phyloP scores from a whole-genome alignment of 179 eudicot genomes.

The Spergularia azorica region DNA sequence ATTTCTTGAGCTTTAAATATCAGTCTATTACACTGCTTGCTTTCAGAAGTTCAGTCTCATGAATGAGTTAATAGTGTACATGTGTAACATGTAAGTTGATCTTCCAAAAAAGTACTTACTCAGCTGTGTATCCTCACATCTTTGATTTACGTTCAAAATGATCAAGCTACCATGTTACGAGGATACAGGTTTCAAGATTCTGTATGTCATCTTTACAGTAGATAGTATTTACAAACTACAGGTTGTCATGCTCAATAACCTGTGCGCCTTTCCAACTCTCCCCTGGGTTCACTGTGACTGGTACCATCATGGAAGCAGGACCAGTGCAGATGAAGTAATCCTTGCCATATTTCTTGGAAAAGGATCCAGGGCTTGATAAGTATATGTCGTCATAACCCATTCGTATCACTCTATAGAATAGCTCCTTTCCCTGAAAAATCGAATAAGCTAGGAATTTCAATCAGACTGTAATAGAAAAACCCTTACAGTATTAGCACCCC shows the following conservation, averaged over 20 bases:
- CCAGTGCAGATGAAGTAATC: conserved; percentile 89
- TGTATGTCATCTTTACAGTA: conserved; percentile 20
- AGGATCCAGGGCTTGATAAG: conserved; percentile 80
- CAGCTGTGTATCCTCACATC: not conserved
- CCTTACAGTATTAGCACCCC: too few species aligned
- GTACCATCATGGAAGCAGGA: conserved; percentile 78
- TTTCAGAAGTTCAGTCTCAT: not conserved
- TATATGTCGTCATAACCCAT: conserved; percentile 86
- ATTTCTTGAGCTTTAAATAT: too few species aligned
- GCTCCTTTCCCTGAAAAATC: conserved; percentile 64
- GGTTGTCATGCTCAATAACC: conserved; percentile 86
- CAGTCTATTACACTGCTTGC: too few species aligned
- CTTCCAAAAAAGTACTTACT: not conserved
- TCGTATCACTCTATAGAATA: conserved; percentile 69
- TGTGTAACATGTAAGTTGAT: not conserved
- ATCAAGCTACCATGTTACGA: conserved; percentile 5
- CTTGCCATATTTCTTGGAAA: conserved; percentile 55
- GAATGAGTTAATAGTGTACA: not conserved
- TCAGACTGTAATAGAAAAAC: too few species aligned
- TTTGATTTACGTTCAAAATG: not conserved
- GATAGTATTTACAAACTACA: conserved; percentile 27
- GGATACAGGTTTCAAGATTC: not conserved
- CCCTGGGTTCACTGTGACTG: conserved; percentile 70
- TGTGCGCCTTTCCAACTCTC: conserved; percentile 92
- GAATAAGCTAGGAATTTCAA: not conserved